These are phyloP conservation scores for Ambrosiella beaveri DNA, from an alignment of 2,329 filamentous ascomycete species.

Conservation along the genomic window DNA sequence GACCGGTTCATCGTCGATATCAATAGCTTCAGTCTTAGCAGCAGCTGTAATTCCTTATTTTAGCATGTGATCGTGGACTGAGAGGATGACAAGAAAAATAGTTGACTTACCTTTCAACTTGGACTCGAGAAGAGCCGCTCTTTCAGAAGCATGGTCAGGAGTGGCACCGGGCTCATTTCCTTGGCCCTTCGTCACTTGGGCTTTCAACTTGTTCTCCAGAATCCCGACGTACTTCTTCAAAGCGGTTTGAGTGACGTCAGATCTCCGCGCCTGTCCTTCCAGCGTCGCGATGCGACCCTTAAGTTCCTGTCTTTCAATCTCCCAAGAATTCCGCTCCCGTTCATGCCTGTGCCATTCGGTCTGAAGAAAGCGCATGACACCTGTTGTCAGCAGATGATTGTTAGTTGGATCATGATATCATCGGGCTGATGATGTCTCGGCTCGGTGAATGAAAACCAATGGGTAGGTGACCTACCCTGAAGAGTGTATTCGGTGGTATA, in stretches of 20 bases:
- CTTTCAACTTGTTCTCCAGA: constrained; percentile 73
- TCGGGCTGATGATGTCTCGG: no score
- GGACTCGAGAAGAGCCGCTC: constrained; percentile 34
- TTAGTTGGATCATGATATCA: not conserved
- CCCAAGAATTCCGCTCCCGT: constrained; percentile 93
- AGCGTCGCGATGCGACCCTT: constrained; percentile 89
- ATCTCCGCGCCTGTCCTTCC: constrained; percentile 74
- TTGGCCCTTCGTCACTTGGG: constrained; percentile 60
- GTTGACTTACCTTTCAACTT: constrained; percentile 32
- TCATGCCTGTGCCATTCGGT: constrained; percentile 99
- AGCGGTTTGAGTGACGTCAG: constrained; percentile 75
- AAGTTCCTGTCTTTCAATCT: constrained; percentile 98
- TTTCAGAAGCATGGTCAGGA: constrained; percentile 32
- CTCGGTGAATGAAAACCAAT: not conserved
- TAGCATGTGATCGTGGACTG: not conserved
- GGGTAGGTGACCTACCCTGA: constrained; percentile 25
- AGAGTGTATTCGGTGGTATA: constrained; percentile 45
- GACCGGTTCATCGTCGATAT: constrained; percentile 31
- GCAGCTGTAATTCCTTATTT: constrained; percentile 9
- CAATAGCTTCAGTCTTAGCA: constrained; percentile 20
- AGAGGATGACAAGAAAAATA: not conserved
- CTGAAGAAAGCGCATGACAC: constrained; percentile 98
- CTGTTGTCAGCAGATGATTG: constrained; percentile 24
- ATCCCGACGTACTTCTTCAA: constrained; percentile 80
- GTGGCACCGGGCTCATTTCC: constrained; percentile 26